Conservation (phyloP, 2,329 filamentous ascomycete species). For the Sporothrix inflata region DNA sequence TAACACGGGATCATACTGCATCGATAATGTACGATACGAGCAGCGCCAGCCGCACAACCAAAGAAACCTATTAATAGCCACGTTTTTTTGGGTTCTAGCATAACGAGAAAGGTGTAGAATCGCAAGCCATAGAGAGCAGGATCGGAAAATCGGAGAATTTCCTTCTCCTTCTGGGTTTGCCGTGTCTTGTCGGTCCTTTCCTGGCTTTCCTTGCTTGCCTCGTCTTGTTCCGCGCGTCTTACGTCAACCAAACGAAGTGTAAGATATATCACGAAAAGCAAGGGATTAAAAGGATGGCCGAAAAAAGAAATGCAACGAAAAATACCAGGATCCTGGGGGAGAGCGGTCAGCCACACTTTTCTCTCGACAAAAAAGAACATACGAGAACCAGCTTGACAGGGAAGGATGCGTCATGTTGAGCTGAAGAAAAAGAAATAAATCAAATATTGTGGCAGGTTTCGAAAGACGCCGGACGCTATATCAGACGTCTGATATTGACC, state of each 20-base stretch:
- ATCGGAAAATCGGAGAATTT: not conserved
- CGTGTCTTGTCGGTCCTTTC: not conserved
- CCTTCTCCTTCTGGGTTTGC: not conserved
- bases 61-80: conserved; percentile 16
- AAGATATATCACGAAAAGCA: not conserved
- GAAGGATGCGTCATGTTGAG: not conserved
- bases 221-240: not conserved
- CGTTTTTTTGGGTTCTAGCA: not conserved
- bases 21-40: conserved; percentile 3
- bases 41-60: not conserved
- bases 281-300: not conserved
- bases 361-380: not conserved
- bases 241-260: not conserved
- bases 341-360: not conserved
- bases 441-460: not conserved
- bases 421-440: not conserved
- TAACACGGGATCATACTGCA: conserved; percentile 1
- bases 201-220: not conserved
- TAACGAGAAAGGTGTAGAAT: not conserved
- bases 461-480: conserved; percentile 8
- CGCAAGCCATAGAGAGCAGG: not conserved
- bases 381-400: not conserved
- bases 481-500: conserved; percentile 6
- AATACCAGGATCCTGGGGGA: not conserved
- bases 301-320: not conserved